Percentiles rank a stretch among this genome's conserved stretches.
phyloP scores from a whole-genome alignment of 192 early-diverging fungal genomes.

The Coemansia aciculifera region DNA sequence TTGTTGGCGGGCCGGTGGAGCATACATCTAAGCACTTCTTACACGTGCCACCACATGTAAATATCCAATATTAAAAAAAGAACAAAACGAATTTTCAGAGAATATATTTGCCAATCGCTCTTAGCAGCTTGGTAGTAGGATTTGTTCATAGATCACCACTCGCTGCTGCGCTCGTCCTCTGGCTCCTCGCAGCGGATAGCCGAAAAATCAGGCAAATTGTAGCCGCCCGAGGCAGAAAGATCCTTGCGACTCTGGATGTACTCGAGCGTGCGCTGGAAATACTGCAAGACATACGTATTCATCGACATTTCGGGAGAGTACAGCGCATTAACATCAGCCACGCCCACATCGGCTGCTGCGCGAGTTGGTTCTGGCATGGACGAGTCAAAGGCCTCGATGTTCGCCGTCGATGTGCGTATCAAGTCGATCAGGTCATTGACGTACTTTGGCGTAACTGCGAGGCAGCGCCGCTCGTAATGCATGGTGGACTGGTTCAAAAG shows the following conservation, averaged over 20 bases:
- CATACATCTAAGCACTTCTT: conserved; percentile 16
- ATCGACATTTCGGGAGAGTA: conserved; percentile 61
- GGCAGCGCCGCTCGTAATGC: conserved; percentile 91
- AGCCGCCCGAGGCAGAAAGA: conserved; percentile 38
- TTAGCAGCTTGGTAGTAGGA: not conserved
- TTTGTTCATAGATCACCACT: not conserved
- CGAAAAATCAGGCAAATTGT: conserved; percentile 50
- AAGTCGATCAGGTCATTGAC: conserved; percentile 93
- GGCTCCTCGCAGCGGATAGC: conserved; percentile 51
- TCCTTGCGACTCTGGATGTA: conserved; percentile 61
- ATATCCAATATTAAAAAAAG: not conserved
- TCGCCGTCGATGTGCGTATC: conserved; percentile 75
- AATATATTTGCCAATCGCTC: too few species aligned
- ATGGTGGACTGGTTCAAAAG: conserved; percentile 93
- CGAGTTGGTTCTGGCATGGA: conserved; percentile 53
- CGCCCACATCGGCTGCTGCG: conserved; percentile 43
- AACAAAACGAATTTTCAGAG: too few species aligned
- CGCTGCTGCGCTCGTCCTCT: conserved; percentile 15
- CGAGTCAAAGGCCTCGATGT: conserved; percentile 73
- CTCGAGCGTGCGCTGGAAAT: conserved; percentile 69
- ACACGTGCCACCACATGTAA: not conserved
- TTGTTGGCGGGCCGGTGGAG: conserved; percentile 48
- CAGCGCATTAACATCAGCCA: conserved; percentile 62
- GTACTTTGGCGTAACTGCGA: conserved; percentile 89
- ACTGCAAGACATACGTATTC: conserved; percentile 67